Evolutionary conservation across 177 flowering plant genomes (phyloP).

Genomic region (Vitis hybrid): DNA sequence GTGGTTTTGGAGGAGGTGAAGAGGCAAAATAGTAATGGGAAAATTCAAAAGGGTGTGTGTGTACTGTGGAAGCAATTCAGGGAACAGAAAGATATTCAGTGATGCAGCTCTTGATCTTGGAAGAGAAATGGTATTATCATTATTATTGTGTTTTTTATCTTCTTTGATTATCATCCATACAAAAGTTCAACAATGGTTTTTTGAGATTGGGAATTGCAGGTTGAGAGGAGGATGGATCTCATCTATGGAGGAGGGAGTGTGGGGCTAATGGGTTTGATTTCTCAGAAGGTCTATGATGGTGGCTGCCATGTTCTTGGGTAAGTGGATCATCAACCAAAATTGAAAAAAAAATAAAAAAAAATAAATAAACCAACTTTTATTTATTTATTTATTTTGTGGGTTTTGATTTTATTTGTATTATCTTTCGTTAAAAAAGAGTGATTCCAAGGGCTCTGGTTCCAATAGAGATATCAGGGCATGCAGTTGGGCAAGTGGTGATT

Average conservation of each 20-base stretch:
- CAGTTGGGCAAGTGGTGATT: constrained; percentile 44
- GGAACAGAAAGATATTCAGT: constrained; percentile 30
- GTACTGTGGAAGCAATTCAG: constrained; percentile 34
- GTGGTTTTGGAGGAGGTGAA: not conserved
- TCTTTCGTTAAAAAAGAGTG: constrained; percentile 14
- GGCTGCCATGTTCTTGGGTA: constrained; percentile 43
- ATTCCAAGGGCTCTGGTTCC: constrained; percentile 31
- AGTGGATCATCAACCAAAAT: not conserved
- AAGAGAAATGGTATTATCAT: constrained; percentile 25
- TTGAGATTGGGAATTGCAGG: constrained; percentile 14
- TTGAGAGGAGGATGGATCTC: constrained; percentile 32
- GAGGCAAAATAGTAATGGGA: constrained; percentile 12
- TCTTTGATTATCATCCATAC: too few relatives aligned
- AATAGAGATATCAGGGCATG: constrained; percentile 38
- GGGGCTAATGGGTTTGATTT: constrained; percentile 37
- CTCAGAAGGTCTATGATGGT: constrained; percentile 30
- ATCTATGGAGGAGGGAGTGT: constrained; percentile 44
- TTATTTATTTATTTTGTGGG: not conserved
- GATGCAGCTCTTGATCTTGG: constrained; percentile 41
- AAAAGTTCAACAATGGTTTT: not conserved
- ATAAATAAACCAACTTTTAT: not conserved
- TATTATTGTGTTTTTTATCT: not conserved
- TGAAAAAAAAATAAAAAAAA: not conserved
- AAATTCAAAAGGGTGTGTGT: constrained; percentile 41
- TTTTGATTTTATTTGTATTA: too few relatives aligned